Base-by-base conservation (phyloP, 139 green algal species). In the Coelastrella sp. region DNA sequence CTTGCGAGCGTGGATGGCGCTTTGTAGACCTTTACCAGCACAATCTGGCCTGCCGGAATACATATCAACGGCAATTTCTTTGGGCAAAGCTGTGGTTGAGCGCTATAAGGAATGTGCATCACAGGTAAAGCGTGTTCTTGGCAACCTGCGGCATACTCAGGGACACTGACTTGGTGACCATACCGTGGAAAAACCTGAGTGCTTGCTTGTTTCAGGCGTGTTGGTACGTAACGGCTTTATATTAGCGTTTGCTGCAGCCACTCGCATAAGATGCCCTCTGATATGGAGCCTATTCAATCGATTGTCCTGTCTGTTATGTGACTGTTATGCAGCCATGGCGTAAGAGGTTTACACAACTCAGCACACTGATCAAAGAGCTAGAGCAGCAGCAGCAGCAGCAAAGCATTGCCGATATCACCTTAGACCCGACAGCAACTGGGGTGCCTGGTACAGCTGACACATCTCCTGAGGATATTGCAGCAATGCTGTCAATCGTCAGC, bases 311-410 rank as follows among this genome's bases (percentile, higher is more conserved):
- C 32, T 47, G 32, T 47, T 47, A 47, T 47, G 32, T 47, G 32
- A 47, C 32, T 47, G 32, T 47, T 47, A 47, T 86, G 80, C 60
- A 86, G 80, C 20, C 20, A 0, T 86, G 80, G 80, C 59, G 58
- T 3, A 86, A 86, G 59, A 20, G 80, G 22, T 75, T 86, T 59
- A 19, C 6, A 7, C 80, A 86, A 22, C 80, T 86, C 3, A n/a
- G 10, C 0, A 86, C 4, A 20, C 20, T 75, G 80, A 13, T 86
- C 6, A 71, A n/a, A 58, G 59, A 86, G 8, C 58, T 86, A 11
- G 80, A 75, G 58, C 80, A 86, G 59, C 80, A 86, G 32, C 80
- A 86, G 32, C 7, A 23, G 64, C 66, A 56, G 83, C 83, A 47
- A 47, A 47, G 32, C 32, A 47, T 47, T 47, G 1, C 0, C 32